Evolutionary conservation across 768 basidiomycete genomes (phyloP), one percentile per base, ranked within the genome.

Genomic region (Xanthoconium purpureum): DNA sequence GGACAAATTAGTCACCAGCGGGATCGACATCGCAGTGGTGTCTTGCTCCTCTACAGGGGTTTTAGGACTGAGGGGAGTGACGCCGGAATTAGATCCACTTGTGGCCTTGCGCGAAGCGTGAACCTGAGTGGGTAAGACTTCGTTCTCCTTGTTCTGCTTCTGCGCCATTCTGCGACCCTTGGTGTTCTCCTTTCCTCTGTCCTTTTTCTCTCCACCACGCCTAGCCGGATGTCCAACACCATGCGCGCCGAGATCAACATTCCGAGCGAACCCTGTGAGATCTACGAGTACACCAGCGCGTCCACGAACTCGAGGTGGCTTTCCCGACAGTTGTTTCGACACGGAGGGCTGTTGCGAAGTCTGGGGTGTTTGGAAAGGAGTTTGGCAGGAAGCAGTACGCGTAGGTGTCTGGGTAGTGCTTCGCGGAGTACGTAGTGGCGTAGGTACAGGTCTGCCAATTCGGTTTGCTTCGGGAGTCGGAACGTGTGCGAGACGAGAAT

Each of bases 231-330:
- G 57, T 36, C 63, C 70, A 30, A 72, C 52, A 17, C 71, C 71
- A 50, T 69, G 72, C 15, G 65, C 72, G 14, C 61, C 55, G 0
- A 69, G 48, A 47, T 71, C 71, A 47, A 69, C 69, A 30, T 73
- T 72, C 44, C 66, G 68, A 55, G 69, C 63, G 20, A 74, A 63
- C 7, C 71, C 70, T 6, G 77, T 79, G 29, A 79, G 61, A 52
- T 81, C 78, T 11, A 65, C 71, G 10, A 81, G 65, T 24, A 71
- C 74, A 17, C 71, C 70, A 18, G 52, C 67, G 12, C 64, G 70
- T 17, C 66, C 59, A 45, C 70, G 70, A 0, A 47, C 28, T 11
- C 69, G 61, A 20, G 71, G 52, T 6, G 69, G 71, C 37, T 56
- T 72, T 28, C 69, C 71, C 2, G 69, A 65, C 20, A 70, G 30